Conservation (phyloP, 257 asterid species). For the Marsdenia floribunda region DNA sequence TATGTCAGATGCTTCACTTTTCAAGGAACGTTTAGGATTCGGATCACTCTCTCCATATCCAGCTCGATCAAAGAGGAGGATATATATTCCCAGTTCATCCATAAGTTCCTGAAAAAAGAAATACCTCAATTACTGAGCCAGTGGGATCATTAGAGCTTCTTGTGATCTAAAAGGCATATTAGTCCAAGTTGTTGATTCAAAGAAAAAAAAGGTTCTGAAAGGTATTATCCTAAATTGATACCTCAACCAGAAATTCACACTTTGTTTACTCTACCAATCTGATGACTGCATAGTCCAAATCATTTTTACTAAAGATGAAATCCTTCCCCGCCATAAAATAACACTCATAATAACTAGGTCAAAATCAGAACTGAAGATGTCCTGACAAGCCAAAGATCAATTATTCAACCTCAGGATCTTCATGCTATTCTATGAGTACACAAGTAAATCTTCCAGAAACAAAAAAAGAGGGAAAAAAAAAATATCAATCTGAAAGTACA, state of each 20-base stretch:
- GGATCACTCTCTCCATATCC: constrained; percentile 97
- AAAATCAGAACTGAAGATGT: neutral
- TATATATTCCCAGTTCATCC: constrained; percentile 56
- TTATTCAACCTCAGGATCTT: neutral
- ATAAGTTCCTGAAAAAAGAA: constrained; percentile 55
- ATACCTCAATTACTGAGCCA: neutral
- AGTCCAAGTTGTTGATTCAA: neutral
- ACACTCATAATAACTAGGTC: neutral
- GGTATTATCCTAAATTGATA: too few species aligned
- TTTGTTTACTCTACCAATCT: neutral
- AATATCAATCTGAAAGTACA: neutral
- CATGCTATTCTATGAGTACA: neutral
- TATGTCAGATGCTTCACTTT: constrained; percentile 78
- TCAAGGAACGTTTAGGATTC: constrained; percentile 62
- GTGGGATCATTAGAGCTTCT: neutral
- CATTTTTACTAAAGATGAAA: neutral
- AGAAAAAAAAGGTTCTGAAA: neutral
- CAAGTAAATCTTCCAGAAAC: neutral
- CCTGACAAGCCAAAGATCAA: neutral
- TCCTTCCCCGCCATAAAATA: neutral
- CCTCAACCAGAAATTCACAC: neutral
- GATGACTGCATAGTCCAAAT: neutral
- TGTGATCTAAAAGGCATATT: neutral
- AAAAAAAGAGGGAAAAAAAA: too few species aligned
- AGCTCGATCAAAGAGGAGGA: constrained; percentile 71